Base-by-base conservation (phyloP, 768 basidiomycete species). In the Hericium rajendrae region DNA sequence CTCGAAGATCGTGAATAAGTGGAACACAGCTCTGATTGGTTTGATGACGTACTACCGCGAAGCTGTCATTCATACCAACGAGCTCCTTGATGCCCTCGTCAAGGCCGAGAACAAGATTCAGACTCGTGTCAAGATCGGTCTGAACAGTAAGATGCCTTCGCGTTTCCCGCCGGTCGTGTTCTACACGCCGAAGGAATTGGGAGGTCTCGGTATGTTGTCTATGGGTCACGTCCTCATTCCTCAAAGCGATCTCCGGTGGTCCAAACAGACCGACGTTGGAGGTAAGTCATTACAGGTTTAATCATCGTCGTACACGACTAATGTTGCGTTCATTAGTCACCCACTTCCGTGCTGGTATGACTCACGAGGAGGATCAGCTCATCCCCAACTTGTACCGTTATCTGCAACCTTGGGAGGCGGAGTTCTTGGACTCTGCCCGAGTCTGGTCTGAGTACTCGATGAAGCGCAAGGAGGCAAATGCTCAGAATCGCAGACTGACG, bases 51-150 rank as follows among this genome's bases (percentile, higher is more conserved):
- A 97, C 73, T 95, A 95, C 70, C 90, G 94, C 59, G 94, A 97
- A 67, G 94, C 94, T 28, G 94, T 97, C 64, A 93, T 97, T 55
- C 93, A 97, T 71, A 97, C 95, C 46, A 93, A 94, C 65, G 95
- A 98, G 71, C 77, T 99, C 18, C 81, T 99, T 51, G 97, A 98
- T 68, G 82, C 93, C 0, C 78, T 98, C 41, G 97, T 99, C 67
- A 99, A 99, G 73, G 93, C 94, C 2, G 95, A 99, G 76, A 97
- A 97, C 82, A 98, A 98, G 78, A 95, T 98, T 50, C 97, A 99
- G 73, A 97, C 94, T 3, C 91, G 97, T 73, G 95, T 99, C 67
- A 98, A 98, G 80, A 97, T 99, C 60, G 97, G 95, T n/a, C 68
- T 97, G 64, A 97, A 97, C 79, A 91, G 89, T 71, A 97, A 98